Conservation (phyloP, 2,329 filamentous ascomycete genomes). For the Paramyrothecium sp. region DNA sequence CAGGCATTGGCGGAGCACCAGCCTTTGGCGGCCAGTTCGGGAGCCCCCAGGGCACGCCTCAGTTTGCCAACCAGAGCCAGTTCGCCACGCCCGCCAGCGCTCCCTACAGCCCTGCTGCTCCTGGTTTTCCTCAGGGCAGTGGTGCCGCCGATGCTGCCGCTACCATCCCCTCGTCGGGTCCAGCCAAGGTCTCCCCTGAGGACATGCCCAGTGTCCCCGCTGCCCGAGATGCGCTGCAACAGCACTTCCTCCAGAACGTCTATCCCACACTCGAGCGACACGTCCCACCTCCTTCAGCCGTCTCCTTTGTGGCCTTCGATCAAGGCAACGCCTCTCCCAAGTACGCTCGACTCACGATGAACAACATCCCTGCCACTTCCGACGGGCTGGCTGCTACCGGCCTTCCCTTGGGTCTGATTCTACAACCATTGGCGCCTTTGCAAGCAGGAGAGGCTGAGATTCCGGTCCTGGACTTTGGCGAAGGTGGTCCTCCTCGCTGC, state of each 20-base stretch:
- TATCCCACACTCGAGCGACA: conserved; percentile 97
- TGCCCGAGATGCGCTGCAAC: conserved; percentile 78
- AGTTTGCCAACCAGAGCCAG: conserved; percentile 42
- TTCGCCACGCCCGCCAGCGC: conserved; percentile 60
- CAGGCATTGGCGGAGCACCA: conserved; percentile 20
- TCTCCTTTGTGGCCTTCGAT: conserved; percentile 91
- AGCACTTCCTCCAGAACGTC: conserved; percentile 81
- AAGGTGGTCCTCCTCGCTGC: conserved; percentile 85
- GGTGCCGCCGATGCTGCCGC: conserved; percentile 26
- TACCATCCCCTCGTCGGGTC: conserved; percentile 29
- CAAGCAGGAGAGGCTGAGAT: conserved; percentile 84
- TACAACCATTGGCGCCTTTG: conserved; percentile 83
- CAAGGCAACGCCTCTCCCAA: conserved; percentile 97
- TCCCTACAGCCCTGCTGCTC: conserved; percentile 26
- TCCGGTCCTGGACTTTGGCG: conserved; percentile 93
- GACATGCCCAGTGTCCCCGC: conserved; percentile 89
- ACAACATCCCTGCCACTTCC: conserved; percentile 81
- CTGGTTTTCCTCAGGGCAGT: conserved; percentile 21
- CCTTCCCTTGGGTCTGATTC: conserved; percentile 79
- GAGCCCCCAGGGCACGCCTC: conserved; percentile 41
- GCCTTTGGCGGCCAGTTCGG: conserved; percentile 43
- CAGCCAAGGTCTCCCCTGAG: conserved; percentile 74
- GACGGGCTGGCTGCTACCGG: conserved; percentile 80
- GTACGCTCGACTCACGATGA: conserved; percentile 85
- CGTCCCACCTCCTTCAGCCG: conserved; percentile 80